Evolutionary conservation across 2,329 filamentous ascomycete species (phyloP).

Genomic region (Emergomyces orientalis): DNA sequence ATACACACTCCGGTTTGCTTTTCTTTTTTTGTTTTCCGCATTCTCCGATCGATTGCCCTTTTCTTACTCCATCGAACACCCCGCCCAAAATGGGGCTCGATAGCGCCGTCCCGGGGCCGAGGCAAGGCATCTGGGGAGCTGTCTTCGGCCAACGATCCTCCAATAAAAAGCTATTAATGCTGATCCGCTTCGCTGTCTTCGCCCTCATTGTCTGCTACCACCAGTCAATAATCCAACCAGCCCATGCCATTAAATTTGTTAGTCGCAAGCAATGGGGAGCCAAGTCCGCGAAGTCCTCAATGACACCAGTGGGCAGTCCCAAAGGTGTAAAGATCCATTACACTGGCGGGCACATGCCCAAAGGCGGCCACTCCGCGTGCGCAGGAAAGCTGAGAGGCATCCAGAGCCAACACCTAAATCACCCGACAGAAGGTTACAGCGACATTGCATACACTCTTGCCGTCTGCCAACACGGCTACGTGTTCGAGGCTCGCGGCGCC

Average conservation of each 20-base stretch:
- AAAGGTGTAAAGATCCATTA: slow-evolving; percentile 11
- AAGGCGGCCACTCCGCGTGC: slow-evolving; percentile 4
- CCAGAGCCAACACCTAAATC: slow-evolving; percentile 5
- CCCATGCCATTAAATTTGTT: slow-evolving; percentile 8
- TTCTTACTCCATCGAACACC: not conserved
- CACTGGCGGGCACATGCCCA: not conserved
- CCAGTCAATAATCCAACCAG: slow-evolving; percentile 3
- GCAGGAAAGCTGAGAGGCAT: slow-evolving; percentile 2
- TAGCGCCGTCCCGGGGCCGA: not conserved
- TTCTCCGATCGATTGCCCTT: not conserved
- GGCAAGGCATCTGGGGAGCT: not conserved
- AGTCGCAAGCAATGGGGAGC: slow-evolving; percentile 8
- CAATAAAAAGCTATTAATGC: slow-evolving; percentile 1
- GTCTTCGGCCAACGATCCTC: not conserved
- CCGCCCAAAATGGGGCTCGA: not conserved
- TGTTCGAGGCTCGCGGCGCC: slow-evolving; percentile 6
- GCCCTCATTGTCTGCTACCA: slow-evolving; percentile 6
- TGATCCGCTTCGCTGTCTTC: slow-evolving; percentile 4
- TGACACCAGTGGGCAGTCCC: not conserved
- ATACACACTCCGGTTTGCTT: not conserved
- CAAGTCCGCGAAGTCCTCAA: not conserved
- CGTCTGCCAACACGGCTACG: slow-evolving; percentile 11
- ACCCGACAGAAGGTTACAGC: not conserved
- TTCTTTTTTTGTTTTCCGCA: not conserved
- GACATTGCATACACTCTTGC: slow-evolving; percentile 10